phyloP scores from a whole-genome alignment of 202 grass and related monocot genomes.

The Digitaria exilis region DNA sequence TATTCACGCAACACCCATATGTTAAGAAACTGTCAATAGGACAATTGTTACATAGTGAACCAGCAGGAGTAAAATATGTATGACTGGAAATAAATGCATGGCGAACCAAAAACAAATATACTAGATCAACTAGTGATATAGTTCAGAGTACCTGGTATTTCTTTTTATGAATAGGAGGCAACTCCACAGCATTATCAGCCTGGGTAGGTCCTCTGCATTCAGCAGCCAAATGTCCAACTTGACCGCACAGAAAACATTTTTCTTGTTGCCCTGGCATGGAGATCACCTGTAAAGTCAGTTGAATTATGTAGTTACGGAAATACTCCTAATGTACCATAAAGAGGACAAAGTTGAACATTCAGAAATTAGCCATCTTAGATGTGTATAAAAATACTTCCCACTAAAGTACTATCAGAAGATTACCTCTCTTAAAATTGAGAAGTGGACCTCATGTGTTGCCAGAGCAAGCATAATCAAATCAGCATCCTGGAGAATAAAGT shows the following conservation, averaged over 20 bases:
- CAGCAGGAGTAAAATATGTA: slow-evolving; percentile 34
- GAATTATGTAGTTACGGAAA: slow-evolving; percentile 48
- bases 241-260: slow-evolving; percentile 92
- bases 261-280: slow-evolving; percentile 94
- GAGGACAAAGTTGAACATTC: slow-evolving; percentile 7
- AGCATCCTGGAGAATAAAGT: slow-evolving; percentile 70
- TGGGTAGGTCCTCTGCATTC: slow-evolving; percentile 78
- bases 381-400: slow-evolving; percentile 24
- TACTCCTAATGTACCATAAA: slow-evolving; percentile 47
- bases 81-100: neutral
- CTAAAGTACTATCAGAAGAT: slow-evolving; percentile 25
- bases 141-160: slow-evolving; percentile 83
- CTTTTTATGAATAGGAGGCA: slow-evolving; percentile 97
- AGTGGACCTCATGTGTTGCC: slow-evolving; percentile 92
- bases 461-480: slow-evolving; percentile 99
- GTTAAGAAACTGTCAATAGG: slow-evolving; percentile 86
- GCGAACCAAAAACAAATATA: neutral
- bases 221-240: slow-evolving; percentile 88
- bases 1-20: slow-evolving; percentile 96
- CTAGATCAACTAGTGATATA: slow-evolving; percentile 30
- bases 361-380: neutral
- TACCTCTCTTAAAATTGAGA: slow-evolving; percentile 99
- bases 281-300: slow-evolving; percentile 93
- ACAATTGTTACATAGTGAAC: slow-evolving; percentile 30
- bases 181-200: slow-evolving; percentile 59